Base-by-base conservation (phyloP, 2,329 filamentous ascomycete species). In the Xylaria sp. region DNA sequence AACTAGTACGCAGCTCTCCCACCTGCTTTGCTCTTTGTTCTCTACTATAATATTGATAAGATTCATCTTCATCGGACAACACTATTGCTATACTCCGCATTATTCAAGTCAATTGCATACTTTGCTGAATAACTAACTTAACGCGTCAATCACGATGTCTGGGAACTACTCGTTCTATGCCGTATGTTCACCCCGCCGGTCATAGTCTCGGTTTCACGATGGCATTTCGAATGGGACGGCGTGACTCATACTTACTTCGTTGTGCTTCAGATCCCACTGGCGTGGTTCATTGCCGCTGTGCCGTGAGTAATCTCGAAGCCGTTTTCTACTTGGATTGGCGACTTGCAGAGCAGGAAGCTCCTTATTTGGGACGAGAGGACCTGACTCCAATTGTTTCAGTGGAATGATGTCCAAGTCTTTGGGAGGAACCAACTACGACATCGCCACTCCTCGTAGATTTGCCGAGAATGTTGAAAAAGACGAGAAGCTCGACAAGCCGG, bases 121-220 rank as follows among this genome's bases (percentile, higher is more conserved):
- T 2, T 48, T 9, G 7, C 28, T n/a, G n/a, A 43, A 9, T 3
- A 64, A 56, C 36, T 43, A 32, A 36, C n/a, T 30, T 23, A 15
- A 28, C 34, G 52, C 10, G n/a, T 48, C 30, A 46, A 52, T 66
- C 62, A 60, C 48, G 9, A 74, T 74, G 72, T 70, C 65, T 32
- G 63, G 67, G 70, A 73, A 74, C 65, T 74, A 73, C 64, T 74
- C 72, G 63, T 67, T 74, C 66, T 72, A 72, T 36, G 53, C 72
- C 1, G 72, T 73, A 70, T n/a, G 70, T 60, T 13, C 12, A 28
- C 46, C 65, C 45, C 46, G 20, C 50, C 3, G 39, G 10, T 28
- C 15, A 23, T 7, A 13, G 28, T 13, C 28, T 4, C 15, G 13
- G 18, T 20, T 13, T 18, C 18, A 13, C 34, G 10, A 63, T 55